A percentile compares a stretch with the other conserved stretches of the same genome.
Conservation (phyloP, 768 basidiomycete genomes). For the Kwoniella sp. region DNA sequence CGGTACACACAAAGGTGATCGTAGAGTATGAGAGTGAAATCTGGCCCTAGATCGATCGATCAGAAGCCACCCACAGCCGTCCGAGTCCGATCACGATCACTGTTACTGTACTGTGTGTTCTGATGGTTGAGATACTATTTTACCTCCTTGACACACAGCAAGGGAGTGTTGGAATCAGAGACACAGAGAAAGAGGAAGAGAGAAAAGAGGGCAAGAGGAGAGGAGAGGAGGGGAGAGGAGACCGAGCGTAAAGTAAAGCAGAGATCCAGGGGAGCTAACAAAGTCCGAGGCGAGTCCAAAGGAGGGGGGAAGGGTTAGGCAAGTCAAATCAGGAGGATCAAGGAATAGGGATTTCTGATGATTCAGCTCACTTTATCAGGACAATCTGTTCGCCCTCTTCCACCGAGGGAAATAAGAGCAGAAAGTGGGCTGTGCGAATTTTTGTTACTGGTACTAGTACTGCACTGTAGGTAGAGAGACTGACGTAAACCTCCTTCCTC, state of each 20-base stretch:
- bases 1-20: too few relatives aligned
- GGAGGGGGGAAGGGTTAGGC: too few relatives aligned
- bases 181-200: not conserved
- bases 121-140: not conserved
- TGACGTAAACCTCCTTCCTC: constrained; percentile 3
- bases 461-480: too few relatives aligned
- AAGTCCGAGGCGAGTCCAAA: not conserved
- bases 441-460: not conserved
- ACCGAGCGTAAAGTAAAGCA: not conserved
- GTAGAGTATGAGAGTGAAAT: not conserved
- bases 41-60: not conserved
- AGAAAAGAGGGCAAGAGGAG: not conserved
- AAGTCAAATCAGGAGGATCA: too few relatives aligned
- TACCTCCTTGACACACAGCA: not conserved
- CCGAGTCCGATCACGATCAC: not conserved
- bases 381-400: not conserved
- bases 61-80: not conserved
- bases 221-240: not conserved
- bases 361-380: not conserved
- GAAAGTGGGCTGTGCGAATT: not conserved
- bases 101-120: not conserved
- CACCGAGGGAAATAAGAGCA: too few relatives aligned
- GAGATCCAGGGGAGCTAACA: not conserved
- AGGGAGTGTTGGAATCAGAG: not conserved
- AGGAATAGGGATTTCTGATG: too few relatives aligned